phyloP scores from a whole-genome alignment of 176 grass and related monocot species.

The Melocanna baccifera region DNA sequence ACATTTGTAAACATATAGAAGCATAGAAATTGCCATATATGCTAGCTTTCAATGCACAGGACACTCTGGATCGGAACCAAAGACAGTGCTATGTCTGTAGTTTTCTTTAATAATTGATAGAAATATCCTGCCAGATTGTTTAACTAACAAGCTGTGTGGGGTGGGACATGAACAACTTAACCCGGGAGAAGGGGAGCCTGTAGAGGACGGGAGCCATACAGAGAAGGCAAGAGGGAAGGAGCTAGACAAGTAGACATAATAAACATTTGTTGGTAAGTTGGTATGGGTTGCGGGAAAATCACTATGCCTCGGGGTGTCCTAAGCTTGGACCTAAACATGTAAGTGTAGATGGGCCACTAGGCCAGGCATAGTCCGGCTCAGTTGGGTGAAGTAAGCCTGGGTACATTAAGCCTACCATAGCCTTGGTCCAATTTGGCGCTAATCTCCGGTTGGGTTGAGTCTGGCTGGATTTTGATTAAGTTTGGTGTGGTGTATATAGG shows the following conservation, averaged over 20 bases:
- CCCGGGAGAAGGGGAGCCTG: neutral
- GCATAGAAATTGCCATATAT: neutral
- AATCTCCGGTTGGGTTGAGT: neutral
- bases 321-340: constrained; percentile 1
- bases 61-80: neutral
- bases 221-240: neutral
- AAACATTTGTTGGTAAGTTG: constrained; percentile 3
- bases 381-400: neutral
- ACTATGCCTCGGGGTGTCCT: neutral
- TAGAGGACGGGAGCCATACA: neutral
- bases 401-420: neutral
- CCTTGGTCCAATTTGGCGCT: neutral
- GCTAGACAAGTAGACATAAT: neutral
- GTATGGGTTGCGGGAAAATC: neutral
- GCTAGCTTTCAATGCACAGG: neutral
- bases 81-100: neutral
- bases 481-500: neutral
- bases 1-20: neutral
- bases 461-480: neutral
- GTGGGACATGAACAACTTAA: neutral
- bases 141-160: neutral
- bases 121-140: neutral
- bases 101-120: constrained; percentile 4
- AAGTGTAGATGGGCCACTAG: neutral
- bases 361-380: neutral